A percentile compares a stretch with the other conserved stretches of the same genome.
Evolutionary conservation across 352 stramenopile genomes (phyloP).

Genomic region (Phytophthora capsici): DNA sequence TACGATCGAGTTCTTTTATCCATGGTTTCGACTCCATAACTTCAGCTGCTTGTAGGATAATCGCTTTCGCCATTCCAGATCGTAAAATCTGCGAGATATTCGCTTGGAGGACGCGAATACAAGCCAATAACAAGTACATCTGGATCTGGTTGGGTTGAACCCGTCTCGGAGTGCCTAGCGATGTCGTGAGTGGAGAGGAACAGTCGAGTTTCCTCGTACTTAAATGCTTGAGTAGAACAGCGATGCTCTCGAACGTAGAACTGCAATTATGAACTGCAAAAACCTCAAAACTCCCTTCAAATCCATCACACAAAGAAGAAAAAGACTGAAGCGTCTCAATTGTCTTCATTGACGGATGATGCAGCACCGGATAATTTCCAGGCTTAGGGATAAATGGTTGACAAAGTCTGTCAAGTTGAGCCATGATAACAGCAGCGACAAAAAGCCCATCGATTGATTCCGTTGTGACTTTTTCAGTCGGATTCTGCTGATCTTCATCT

Average conservation of each 20-base stretch:
- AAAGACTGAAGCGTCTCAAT: constrained; percentile 27
- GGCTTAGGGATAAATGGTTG: constrained; percentile 53
- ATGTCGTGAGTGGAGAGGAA: constrained; percentile 15
- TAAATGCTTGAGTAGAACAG: constrained; percentile 47
- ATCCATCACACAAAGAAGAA: constrained; percentile 9
- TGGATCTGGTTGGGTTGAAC: constrained; percentile 37
- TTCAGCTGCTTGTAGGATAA: constrained; percentile 33
- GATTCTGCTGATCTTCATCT: constrained; percentile 45
- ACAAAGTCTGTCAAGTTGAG: constrained; percentile 79
- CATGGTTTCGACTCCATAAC: constrained; percentile 3
- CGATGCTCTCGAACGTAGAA: constrained; percentile 54
- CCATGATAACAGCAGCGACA: constrained; percentile 66
- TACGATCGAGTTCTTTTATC: constrained; percentile 27
- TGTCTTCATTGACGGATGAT: constrained; percentile 31
- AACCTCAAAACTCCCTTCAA: constrained; percentile 52
- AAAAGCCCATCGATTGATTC: constrained; percentile 41
- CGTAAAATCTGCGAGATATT: constrained; percentile 78
- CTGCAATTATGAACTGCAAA: constrained; percentile 53
- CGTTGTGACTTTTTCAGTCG: background rate
- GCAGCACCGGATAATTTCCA: constrained; percentile 33
- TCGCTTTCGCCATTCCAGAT: constrained; percentile 52
- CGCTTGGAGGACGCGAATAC: constrained; percentile 73
- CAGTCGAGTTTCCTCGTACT: constrained; percentile 45
- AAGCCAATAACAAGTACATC: constrained; percentile 70
- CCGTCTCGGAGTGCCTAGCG: background rate